Percentiles rank a stretch among this genome's conserved stretches.
phyloP scores from a whole-genome alignment of 1,284 basidiomycete species.

The Sporisorium graminicola region DNA sequence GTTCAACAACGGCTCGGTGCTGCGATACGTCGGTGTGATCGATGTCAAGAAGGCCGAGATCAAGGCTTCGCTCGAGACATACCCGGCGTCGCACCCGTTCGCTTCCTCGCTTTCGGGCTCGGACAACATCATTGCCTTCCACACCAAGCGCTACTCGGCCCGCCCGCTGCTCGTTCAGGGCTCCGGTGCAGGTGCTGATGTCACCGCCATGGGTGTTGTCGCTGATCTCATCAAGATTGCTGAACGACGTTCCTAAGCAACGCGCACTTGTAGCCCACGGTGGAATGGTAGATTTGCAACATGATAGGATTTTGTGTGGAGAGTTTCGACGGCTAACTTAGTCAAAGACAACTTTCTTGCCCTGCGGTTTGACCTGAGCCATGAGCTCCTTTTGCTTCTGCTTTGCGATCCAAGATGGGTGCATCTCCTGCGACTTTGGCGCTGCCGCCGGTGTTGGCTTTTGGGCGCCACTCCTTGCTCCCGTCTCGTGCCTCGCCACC shows the following conservation, averaged over 20 bases:
- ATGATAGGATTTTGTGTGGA: neutral
- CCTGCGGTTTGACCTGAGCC: constrained; percentile 51
- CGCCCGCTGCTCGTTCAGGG: constrained; percentile 88
- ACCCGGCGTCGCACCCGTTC: constrained; percentile 89
- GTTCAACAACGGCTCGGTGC: constrained; percentile 80
- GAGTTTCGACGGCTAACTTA: constrained; percentile 8
- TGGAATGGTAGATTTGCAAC: neutral
- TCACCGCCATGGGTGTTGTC: constrained; percentile 97
- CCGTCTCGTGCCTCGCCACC: neutral
- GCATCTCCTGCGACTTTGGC: constrained; percentile 48
- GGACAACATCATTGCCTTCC: constrained; percentile 98
- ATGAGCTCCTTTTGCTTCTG: constrained; percentile 62
- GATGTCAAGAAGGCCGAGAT: constrained; percentile 81
- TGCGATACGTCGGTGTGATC: constrained; percentile 94
- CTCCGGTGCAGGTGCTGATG: constrained; percentile 93
- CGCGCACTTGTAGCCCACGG: no score
- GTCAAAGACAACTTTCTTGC: constrained; percentile 63
- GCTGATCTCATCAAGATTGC: constrained; percentile 75
- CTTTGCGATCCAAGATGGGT: constrained; percentile 64
- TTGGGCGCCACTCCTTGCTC: neutral
- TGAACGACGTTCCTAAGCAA: constrained; percentile 60
- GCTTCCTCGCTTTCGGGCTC: constrained; percentile 94
- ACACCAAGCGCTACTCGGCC: constrained; percentile 82
- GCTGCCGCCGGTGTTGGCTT: neutral
- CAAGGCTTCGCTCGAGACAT: constrained; percentile 90